Evolutionary conservation across 805 yeast genomes (phyloP).

Genomic region (Candida vaughaniae): DNA sequence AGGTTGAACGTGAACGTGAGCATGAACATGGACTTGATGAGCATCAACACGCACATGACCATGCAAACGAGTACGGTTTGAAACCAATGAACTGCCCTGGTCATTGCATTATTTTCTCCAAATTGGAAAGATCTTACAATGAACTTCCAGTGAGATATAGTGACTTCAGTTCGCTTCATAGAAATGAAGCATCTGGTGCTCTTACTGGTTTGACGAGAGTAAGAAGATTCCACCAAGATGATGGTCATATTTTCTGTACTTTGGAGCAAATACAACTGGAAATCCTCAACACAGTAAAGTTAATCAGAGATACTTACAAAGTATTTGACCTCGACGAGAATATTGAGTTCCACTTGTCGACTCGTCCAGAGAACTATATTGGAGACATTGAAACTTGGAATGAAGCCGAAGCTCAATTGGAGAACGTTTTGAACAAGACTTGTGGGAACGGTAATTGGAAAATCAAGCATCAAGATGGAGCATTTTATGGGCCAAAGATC

Average conservation of each 20-base stretch:
- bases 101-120: constrained; percentile 80
- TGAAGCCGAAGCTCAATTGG: constrained; percentile 69
- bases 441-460: constrained; percentile 59
- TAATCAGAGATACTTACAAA: constrained; percentile 73
- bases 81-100: constrained; percentile 98
- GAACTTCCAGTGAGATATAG: constrained; percentile 84
- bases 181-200: constrained; percentile 95
- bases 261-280: constrained; percentile 73
- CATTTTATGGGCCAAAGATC: constrained; percentile 94
- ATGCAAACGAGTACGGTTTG: constrained; percentile 71
- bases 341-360: constrained; percentile 66
- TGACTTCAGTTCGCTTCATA: constrained; percentile 88
- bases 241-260: constrained; percentile 93
- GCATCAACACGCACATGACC: constrained; percentile 6
- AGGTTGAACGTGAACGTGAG: constrained; percentile 5
- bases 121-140: constrained; percentile 74
- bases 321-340: constrained; percentile 63
- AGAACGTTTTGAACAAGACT: constrained; percentile 51
- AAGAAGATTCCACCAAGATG: constrained; percentile 95
- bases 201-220: constrained; percentile 90
- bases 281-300: constrained; percentile 65
- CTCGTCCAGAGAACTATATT: constrained; percentile 69
- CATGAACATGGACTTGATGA: constrained; percentile 1
- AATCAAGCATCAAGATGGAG: constrained; percentile 92
- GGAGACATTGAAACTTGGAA: constrained; percentile 83